A percentile compares a stretch with the other conserved stretches of the same genome.
Conservation (phyloP, 2,329 filamentous ascomycete genomes). For the Diplodia intermedia region DNA sequence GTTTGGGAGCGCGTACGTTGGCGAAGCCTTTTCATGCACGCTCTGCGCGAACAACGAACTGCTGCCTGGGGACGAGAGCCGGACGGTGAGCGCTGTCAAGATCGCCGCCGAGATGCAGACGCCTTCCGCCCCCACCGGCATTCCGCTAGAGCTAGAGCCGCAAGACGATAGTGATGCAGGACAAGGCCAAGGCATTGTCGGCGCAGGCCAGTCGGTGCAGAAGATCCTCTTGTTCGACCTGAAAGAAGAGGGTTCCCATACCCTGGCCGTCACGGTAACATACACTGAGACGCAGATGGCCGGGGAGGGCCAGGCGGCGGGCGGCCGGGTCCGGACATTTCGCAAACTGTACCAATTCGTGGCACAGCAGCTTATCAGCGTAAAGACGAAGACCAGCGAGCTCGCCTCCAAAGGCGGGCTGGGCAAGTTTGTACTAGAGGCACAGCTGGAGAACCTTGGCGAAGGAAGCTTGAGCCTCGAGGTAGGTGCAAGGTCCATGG, state of each 20-base stretch:
- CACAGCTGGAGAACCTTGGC: constrained; percentile 93
- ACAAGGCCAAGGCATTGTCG: constrained; percentile 49
- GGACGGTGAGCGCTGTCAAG: constrained; percentile 73
- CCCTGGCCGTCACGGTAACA: constrained; percentile 89
- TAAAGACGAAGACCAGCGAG: constrained; percentile 84
- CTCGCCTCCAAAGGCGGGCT: constrained; percentile 56
- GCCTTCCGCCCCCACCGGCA: constrained; percentile 69
- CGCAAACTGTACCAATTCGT: constrained; percentile 97
- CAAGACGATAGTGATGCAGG: neutral
- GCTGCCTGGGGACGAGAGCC: constrained; percentile 46
- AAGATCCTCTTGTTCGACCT: constrained; percentile 84
- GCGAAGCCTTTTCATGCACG: constrained; percentile 93
- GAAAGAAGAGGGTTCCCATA: constrained; percentile 92
- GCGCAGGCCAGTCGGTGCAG: constrained; percentile 74
- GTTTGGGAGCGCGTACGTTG: constrained; percentile 94
- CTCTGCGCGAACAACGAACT: constrained; percentile 94
- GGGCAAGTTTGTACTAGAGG: constrained; percentile 78
- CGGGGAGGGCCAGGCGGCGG: constrained; percentile 54
- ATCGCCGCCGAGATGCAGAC: constrained; percentile 97
- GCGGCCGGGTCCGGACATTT: constrained; percentile 79
- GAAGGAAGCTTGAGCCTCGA: constrained; percentile 84
- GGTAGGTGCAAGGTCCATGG: constrained; percentile 44
- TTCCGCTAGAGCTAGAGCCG: constrained; percentile 63
- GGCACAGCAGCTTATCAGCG: constrained; percentile 86
- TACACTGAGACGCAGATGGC: constrained; percentile 84